Conservation (phyloP, 306 rosid species). For the Rosa chinensis region DNA sequence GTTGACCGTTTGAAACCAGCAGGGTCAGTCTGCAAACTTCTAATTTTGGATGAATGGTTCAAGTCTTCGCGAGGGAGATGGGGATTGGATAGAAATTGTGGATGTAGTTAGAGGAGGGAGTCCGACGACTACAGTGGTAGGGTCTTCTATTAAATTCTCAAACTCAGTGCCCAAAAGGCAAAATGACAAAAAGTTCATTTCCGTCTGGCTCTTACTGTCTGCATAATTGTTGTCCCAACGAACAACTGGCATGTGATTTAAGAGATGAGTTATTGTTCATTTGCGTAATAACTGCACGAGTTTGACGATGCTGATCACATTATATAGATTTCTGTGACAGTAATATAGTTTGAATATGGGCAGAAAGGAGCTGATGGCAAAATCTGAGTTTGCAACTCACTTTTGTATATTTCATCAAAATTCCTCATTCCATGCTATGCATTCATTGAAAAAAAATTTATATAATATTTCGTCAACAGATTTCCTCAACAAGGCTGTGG, state of each 20-base stretch:
- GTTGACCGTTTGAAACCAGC: neutral
- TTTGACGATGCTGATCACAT: neutral
- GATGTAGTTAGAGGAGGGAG: constrained; percentile 32
- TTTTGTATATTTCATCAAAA: neutral
- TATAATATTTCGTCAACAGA: neutral
- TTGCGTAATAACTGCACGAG: neutral
- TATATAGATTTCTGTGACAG: neutral
- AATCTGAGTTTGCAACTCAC: neutral
- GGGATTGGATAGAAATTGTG: constrained; percentile 37
- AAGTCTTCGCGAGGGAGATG: neutral
- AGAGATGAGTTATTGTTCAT: neutral
- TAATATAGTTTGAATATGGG: neutral
- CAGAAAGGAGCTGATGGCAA: neutral
- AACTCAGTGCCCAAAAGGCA: constrained; percentile 9
- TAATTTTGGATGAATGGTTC: constrained; percentile 7
- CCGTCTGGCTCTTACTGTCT: constrained; percentile 1
- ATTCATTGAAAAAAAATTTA: too few relatives aligned
- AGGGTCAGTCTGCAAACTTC: neutral
- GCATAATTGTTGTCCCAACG: neutral
- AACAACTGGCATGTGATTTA: neutral
- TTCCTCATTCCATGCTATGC: neutral
- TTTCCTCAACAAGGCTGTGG: neutral
- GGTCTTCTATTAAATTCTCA: constrained; percentile 16
- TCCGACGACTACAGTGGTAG: constrained; percentile 22
- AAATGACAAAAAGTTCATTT: constrained; percentile 16